A percentile compares a stretch with the other conserved stretches of the same genome.
phyloP scores from a whole-genome alignment of 352 stramenopile species.

The Phytopythium oedochilum region DNA sequence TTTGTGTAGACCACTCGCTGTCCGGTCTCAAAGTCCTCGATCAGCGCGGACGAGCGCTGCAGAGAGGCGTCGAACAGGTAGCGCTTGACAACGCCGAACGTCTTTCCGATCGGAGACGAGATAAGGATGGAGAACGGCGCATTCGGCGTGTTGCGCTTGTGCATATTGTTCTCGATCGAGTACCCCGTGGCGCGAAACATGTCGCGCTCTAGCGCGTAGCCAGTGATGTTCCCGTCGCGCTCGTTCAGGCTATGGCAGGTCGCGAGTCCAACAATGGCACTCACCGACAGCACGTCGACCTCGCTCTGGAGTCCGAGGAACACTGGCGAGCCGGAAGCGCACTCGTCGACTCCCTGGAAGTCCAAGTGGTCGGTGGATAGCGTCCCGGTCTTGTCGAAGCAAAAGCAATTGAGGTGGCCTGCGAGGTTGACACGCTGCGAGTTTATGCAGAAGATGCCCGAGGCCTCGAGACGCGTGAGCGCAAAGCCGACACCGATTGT shows the following conservation, averaged over 20 bases:
- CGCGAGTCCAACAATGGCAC: constrained; percentile 53
- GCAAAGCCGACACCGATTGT: constrained; percentile 64
- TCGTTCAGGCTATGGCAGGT: constrained; percentile 67
- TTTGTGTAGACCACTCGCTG: constrained; percentile 68
- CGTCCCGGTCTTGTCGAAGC: constrained; percentile 84
- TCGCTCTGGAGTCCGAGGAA: constrained; percentile 60
- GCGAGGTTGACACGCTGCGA: constrained; percentile 65
- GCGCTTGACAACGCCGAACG: constrained; percentile 61
- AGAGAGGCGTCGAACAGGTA: constrained; percentile 69
- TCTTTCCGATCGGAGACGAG: constrained; percentile 63
- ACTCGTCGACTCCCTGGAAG: constrained; percentile 71
- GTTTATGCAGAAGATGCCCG: constrained; percentile 68
- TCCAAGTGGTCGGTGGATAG: constrained; percentile 68
- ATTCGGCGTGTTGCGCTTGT: constrained; percentile 36
- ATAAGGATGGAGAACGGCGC: constrained; percentile 60
- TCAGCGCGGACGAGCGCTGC: constrained; percentile 64
- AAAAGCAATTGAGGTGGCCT: constrained; percentile 70
- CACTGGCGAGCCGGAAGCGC: constrained; percentile 13
- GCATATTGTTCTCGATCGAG: constrained; percentile 48
- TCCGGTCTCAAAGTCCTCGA: constrained; percentile 61
- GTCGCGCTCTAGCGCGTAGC: constrained; percentile 64
- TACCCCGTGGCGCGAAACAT: constrained; percentile 73
- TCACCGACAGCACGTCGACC: constrained; percentile 62
- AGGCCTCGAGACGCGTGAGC: constrained; percentile 39
- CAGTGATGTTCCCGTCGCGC: constrained; percentile 39